Base-by-base conservation (phyloP, 805 yeast genomes). In the Kuraishia piskuri region DNA sequence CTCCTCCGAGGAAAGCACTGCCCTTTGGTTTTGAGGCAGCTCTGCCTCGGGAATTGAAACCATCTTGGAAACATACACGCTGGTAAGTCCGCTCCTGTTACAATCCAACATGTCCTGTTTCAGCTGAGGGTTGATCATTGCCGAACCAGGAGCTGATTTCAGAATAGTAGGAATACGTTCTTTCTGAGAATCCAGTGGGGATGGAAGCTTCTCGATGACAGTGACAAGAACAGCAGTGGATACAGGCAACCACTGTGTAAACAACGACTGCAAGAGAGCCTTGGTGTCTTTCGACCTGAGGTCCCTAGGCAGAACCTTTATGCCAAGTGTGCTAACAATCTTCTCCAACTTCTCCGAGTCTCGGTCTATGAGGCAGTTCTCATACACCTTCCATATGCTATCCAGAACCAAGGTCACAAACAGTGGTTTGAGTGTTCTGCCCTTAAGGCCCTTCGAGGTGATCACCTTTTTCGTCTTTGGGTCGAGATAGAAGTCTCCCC, bases 191-290 rank as follows among this genome's bases (percentile, higher is more conserved):
- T 65, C 72, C 4, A 76, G 61, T 1, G 99, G 99, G 7, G 95
- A 86, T 0, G 97, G 97, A 50, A 94, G 67, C 56, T 82, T 80
- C 55, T 90, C 94, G 31, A 91, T 84, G 3, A 92, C 96, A 1
- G 96, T 83, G 9, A 94, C 76, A 25, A 94, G 70, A 8, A 92
- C 79, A 0, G 98, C 88, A 44, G 88, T 84, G 22, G 97, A 86
- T 3, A 94, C 80, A 0, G 99, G 98, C 22, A 94, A 72, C 97
- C 99, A 94, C 64, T 92, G 97, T 1, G 90, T 82, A 81, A 92
- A 82, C 3, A 94, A 78, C 7, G 82, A 73, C 53, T 76, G 78
- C 20, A 90, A 65, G 48, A 90, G 68, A 53, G 72, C 74, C 56
- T 82, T 84, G 49, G 82, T 74, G 63, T 92, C 97, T 61, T 86